phyloP scores from a whole-genome alignment of 495 filamentous ascomycete species.

The Xylaria intraflava region DNA sequence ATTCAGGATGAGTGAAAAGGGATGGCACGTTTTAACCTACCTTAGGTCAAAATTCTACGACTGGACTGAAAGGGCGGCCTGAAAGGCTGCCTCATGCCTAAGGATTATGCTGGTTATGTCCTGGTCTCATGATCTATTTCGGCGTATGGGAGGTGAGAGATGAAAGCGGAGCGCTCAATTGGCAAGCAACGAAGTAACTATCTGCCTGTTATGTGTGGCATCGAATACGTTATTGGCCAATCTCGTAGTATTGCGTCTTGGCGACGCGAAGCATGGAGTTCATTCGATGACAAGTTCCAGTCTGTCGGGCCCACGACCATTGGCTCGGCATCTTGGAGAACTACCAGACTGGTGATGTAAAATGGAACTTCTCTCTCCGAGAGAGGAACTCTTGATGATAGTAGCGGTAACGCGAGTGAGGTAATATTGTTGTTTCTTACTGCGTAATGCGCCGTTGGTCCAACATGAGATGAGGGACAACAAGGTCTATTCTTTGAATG shows the following conservation, averaged over 20 bases:
- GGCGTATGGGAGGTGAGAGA: neutral
- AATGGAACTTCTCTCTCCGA: too few relatives aligned
- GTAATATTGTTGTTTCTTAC: neutral
- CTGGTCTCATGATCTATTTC: neutral
- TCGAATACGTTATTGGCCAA: neutral
- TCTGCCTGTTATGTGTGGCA: neutral
- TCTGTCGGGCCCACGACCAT: neutral
- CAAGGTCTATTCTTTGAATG: neutral
- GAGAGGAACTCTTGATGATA: neutral
- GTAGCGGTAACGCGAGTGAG: neutral
- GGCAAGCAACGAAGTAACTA: neutral
- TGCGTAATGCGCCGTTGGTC: neutral
- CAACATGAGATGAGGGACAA: neutral
- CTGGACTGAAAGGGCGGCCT: neutral
- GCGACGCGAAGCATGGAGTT: neutral
- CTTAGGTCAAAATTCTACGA: neutral
- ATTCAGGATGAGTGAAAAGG: neutral
- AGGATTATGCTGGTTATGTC: neutral
- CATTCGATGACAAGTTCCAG: neutral
- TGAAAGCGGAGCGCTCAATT: neutral
- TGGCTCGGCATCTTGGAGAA: neutral
- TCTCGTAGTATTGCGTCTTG: too few relatives aligned
- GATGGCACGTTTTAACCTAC: neutral
- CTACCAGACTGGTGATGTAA: neutral
- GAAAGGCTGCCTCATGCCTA: neutral